Evolutionary conservation across 371 early-diverging fungal species (phyloP).

Genomic region (Mortierella sp.): DNA sequence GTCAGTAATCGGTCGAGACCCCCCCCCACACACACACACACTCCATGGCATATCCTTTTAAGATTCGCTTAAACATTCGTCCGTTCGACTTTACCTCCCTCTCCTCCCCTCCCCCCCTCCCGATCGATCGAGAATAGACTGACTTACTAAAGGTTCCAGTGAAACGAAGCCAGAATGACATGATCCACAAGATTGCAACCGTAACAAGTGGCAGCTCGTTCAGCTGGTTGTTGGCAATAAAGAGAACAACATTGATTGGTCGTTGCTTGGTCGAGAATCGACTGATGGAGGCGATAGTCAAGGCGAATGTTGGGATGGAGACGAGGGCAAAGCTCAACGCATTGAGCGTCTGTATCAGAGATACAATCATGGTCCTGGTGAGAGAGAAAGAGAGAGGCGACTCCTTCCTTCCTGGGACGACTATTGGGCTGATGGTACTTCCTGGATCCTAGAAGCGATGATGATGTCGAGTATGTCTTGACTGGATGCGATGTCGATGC

Average conservation of each 20-base stretch:
- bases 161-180: constrained; percentile 30
- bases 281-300: constrained; percentile 24
- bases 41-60: too few relatives aligned
- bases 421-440: too few relatives aligned
- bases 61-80: neutral
- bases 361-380: neutral
- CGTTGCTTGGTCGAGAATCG: constrained; percentile 22
- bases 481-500: too few relatives aligned
- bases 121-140: neutral
- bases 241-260: constrained; percentile 20
- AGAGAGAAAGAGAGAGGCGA: neutral
- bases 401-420: neutral
- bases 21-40: neutral
- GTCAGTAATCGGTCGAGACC: neutral
- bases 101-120: too few relatives aligned
- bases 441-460: too few relatives aligned
- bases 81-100: neutral
- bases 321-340: constrained; percentile 27
- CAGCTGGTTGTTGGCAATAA: constrained; percentile 23
- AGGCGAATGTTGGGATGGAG: constrained; percentile 11
- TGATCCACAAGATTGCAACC: constrained; percentile 12
- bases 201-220: constrained; percentile 33
- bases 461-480: too few relatives aligned
- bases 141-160: constrained; percentile 40
- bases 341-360: constrained; percentile 21